A percentile compares a stretch with the other conserved stretches of the same genome.
These are phyloP conservation scores for Chlorencoelia australis DNA, from an alignment of 2,329 filamentous ascomycete genomes.

Conservation along the genomic window DNA sequence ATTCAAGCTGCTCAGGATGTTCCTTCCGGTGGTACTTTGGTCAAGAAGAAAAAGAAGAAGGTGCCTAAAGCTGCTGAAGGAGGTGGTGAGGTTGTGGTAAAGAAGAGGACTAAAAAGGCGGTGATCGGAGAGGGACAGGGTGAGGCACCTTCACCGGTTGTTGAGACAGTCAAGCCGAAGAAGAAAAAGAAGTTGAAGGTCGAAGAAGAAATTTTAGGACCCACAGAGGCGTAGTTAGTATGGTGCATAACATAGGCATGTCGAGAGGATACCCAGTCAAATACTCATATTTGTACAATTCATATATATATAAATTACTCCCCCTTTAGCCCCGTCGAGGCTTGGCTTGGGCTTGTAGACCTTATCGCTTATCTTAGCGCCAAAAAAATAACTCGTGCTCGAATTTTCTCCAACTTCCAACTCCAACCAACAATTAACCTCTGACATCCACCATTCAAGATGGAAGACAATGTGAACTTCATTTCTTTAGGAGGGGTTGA, in stretches of 20 bases:
- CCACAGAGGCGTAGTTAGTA: conserved; percentile 6
- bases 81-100: conserved; percentile 12
- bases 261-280: conserved; percentile 11
- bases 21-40: conserved; percentile 46
- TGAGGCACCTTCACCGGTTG: conserved; percentile 11
- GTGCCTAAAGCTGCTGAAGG: conserved; percentile 23
- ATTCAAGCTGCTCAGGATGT: conserved; percentile 63
- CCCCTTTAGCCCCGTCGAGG: too few species aligned
- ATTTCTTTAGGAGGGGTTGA: conserved; percentile 7
- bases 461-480: conserved; percentile 9
- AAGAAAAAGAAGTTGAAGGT: conserved; percentile 31
- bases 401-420: neutral
- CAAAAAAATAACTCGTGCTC: conserved; percentile 4
- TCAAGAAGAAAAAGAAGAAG: conserved; percentile 51
- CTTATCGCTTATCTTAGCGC: too few species aligned
- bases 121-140: conserved; percentile 18
- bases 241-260: conserved; percentile 5
- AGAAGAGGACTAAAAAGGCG: conserved; percentile 35
- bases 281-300: too few species aligned
- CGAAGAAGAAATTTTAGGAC: conserved; percentile 8
- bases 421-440: neutral
- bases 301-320: too few species aligned
- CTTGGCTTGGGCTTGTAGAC: too few species aligned
- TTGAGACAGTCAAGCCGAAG: conserved; percentile 30
- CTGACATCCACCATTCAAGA: neutral